phyloP scores from a whole-genome alignment of 306 rosid species.

The Cyamopsis tetragonoloba region DNA sequence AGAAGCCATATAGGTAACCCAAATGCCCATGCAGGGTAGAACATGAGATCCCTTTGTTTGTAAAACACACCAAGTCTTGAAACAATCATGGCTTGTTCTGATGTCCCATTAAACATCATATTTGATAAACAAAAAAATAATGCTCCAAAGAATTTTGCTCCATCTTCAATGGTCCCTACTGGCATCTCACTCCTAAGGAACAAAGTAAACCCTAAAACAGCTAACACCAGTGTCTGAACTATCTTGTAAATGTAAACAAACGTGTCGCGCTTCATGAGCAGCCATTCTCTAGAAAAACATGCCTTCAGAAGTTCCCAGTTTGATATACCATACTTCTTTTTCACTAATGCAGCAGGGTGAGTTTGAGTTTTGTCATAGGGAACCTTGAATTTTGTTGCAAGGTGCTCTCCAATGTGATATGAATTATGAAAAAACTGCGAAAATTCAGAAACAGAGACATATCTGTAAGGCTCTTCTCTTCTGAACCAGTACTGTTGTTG shows the following conservation, averaged over 20 bases:
- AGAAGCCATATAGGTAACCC: conserved; percentile 69
- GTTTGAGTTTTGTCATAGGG: conserved; percentile 51
- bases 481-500: conserved; percentile 68
- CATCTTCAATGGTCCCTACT: conserved; percentile 46
- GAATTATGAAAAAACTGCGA: conserved; percentile 26
- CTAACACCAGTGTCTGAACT: conserved; percentile 48
- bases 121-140: conserved; percentile 55
- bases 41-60: conserved; percentile 71
- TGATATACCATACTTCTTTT: conserved; percentile 60
- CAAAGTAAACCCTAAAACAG: conserved; percentile 51
- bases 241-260: conserved; percentile 63
- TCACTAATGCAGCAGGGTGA: conserved; percentile 76
- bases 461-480: conserved; percentile 37
- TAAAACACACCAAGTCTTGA: conserved; percentile 63
- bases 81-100: conserved; percentile 61
- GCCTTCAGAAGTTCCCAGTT: conserved; percentile 68
- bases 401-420: conserved; percentile 50
- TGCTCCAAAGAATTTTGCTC: conserved; percentile 65
- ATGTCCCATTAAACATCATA: conserved; percentile 77
- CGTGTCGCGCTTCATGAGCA: conserved; percentile 57
- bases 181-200: conserved; percentile 66
- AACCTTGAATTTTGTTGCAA: conserved; percentile 37
- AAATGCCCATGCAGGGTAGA: conserved; percentile 85
- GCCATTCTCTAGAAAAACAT: conserved; percentile 70
- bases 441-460: conserved; percentile 52